phyloP scores from a whole-genome alignment of 202 grass and related monocot species.

The Setaria viridis region DNA sequence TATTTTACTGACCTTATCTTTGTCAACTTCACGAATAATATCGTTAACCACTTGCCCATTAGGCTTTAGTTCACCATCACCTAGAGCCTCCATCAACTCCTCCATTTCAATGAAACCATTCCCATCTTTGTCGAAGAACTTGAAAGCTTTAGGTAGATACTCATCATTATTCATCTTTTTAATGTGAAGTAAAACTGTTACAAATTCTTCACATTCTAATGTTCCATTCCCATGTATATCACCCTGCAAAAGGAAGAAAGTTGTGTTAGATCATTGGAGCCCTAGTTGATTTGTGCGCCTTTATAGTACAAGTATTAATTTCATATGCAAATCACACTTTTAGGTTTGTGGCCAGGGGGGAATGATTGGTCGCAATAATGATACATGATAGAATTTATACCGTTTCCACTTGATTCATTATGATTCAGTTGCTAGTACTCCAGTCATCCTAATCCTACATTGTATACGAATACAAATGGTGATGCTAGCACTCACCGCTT shows the following conservation, averaged over 20 bases:
- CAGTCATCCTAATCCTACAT: slow-evolving; percentile 24
- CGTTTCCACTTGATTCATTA: slow-evolving; percentile 12
- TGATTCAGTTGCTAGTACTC: slow-evolving; percentile 17
- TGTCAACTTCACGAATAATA: slow-evolving; percentile 80
- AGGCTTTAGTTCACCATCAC: slow-evolving; percentile 67
- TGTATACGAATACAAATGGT: background rate
- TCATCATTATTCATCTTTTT: slow-evolving; percentile 84
- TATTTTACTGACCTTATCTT: slow-evolving; percentile 65
- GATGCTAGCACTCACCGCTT: slow-evolving; percentile 73
- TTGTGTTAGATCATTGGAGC: slow-evolving; percentile 11
- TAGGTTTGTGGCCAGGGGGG: background rate
- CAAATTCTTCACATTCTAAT: slow-evolving; percentile 88
- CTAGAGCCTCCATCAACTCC: slow-evolving; percentile 84
- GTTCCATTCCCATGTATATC: slow-evolving; percentile 80
- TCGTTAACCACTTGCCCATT: slow-evolving; percentile 73
- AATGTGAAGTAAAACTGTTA: slow-evolving; percentile 87
- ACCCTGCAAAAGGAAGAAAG: slow-evolving; percentile 55
- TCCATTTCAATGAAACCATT: slow-evolving; percentile 85
- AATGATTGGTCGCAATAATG: slow-evolving; percentile 29
- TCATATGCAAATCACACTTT: background rate
- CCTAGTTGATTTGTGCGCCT: background rate
- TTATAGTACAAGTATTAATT: background rate
- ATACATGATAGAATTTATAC: background rate
- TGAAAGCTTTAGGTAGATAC: slow-evolving; percentile 80
- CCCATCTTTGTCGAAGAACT: slow-evolving; percentile 88